Evolutionary conservation across 305 asterid genomes (phyloP).

Genomic region (Solanum aculeatissimum): DNA sequence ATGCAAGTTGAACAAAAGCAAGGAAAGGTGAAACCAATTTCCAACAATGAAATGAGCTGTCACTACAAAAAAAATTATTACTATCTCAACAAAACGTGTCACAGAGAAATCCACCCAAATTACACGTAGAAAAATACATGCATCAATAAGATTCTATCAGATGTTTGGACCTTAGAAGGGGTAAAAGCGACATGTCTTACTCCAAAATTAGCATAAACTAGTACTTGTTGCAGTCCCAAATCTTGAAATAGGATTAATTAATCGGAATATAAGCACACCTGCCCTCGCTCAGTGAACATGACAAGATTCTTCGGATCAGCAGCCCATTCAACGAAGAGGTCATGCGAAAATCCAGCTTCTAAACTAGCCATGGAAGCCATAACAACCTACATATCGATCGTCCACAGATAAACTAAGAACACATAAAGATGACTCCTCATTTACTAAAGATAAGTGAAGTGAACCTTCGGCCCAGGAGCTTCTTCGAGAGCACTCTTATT

Average conservation of each 20-base stretch:
- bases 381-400: slow-evolving; percentile 44
- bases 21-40: not conserved
- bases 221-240: slow-evolving; percentile 2
- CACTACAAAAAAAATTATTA: not conserved
- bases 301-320: slow-evolving; percentile 90
- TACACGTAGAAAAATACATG: not conserved
- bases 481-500: slow-evolving; percentile 73
- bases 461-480: slow-evolving; percentile 85
- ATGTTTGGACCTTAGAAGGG: not conserved
- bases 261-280: slow-evolving; percentile 42
- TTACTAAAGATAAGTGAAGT: slow-evolving; percentile 4
- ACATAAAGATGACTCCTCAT: slow-evolving; percentile 7
- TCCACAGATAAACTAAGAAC: slow-evolving; percentile 6
- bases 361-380: slow-evolving; percentile 95
- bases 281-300: slow-evolving; percentile 94
- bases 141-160: not conserved
- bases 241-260: not conserved
- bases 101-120: not conserved
- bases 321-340: slow-evolving; percentile 96
- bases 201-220: not conserved
- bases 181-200: not conserved
- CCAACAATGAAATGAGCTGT: not conserved
- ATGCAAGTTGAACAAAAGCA: not conserved
- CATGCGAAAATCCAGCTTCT: slow-evolving; percentile 94
- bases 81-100: not conserved